Evolutionary conservation across 176 grass and related monocot species (phyloP).

Genomic region (Zoysia pacifica): DNA sequence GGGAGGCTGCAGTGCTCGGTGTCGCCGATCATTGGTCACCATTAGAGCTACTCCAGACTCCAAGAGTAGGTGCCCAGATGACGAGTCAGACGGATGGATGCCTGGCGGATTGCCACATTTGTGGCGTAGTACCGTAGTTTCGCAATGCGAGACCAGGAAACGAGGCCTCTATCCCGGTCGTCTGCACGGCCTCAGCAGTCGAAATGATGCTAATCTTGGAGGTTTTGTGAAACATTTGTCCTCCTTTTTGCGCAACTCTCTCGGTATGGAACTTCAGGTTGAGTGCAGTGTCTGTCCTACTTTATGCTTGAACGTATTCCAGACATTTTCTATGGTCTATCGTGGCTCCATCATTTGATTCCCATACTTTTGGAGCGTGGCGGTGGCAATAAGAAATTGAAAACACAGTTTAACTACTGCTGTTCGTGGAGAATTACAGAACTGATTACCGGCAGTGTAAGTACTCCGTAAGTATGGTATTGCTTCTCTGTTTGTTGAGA

Average conservation of each 20-base stretch:
- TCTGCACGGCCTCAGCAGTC: neutral
- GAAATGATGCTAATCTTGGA: neutral
- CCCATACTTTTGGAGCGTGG: constrained; percentile 55
- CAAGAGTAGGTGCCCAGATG: no score
- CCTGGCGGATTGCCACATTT: constrained; percentile 6
- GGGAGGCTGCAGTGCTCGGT: neutral
- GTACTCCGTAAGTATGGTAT: neutral
- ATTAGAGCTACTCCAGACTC: neutral
- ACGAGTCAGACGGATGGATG: neutral
- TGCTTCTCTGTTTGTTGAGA: neutral
- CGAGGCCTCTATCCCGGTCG: constrained; percentile 24
- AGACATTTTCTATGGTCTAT: constrained; percentile 16
- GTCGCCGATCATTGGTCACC: neutral
- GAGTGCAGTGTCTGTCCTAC: neutral
- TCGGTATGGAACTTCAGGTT: neutral
- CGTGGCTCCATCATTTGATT: constrained; percentile 44
- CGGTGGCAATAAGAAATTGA: neutral
- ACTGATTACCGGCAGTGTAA: neutral
- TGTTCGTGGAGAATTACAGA: neutral
- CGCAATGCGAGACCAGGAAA: constrained; percentile 38
- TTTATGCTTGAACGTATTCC: neutral
- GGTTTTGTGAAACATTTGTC: neutral
- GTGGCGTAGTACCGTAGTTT: neutral
- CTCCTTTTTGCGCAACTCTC: neutral
- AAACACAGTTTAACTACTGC: neutral